These are phyloP conservation scores for Cercospora janseana DNA, from an alignment of 2,329 filamentous ascomycete genomes.

Conservation along the genomic window DNA sequence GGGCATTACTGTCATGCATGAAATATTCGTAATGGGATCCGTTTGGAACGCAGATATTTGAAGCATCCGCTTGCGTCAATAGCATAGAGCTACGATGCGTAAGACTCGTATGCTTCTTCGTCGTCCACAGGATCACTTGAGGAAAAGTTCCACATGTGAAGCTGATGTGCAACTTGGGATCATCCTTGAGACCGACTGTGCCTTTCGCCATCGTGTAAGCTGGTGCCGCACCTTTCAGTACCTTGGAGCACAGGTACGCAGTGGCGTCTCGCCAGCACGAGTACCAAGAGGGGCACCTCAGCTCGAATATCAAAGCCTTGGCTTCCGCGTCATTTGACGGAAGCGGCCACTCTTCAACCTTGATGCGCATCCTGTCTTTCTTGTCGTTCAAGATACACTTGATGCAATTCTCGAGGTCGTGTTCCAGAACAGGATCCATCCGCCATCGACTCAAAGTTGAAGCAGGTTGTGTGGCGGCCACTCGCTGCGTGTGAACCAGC, in stretches of 20 bases:
- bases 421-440: background rate
- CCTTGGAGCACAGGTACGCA: conserved; percentile 17
- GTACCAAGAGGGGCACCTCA: conserved; percentile 48
- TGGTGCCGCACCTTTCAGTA: conserved; percentile 12
- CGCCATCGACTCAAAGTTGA: background rate
- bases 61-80: conserved; percentile 38
- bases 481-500: background rate
- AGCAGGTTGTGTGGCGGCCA: background rate
- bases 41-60: conserved; percentile 48
- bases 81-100: conserved; percentile 48
- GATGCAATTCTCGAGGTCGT: conserved; percentile 38
- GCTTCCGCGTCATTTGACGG: conserved; percentile 40
- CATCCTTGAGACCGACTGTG: conserved; percentile 1
- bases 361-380: conserved; percentile 45
- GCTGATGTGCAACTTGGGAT: conserved; percentile 4
- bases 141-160: background rate
- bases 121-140: conserved; percentile 45
- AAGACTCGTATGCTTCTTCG: conserved; percentile 46
- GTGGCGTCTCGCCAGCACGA: conserved; percentile 50
- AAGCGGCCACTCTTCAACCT: conserved; percentile 52
- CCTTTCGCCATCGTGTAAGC: background rate
- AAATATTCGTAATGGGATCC: conserved; percentile 51
- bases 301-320: conserved; percentile 54
- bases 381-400: conserved; percentile 44
- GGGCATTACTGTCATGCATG: conserved; percentile 37